Evolutionary conservation across 768 basidiomycete genomes (phyloP), one percentile per base, ranked within the genome.

Genomic region (Boletus eberwhitei): DNA sequence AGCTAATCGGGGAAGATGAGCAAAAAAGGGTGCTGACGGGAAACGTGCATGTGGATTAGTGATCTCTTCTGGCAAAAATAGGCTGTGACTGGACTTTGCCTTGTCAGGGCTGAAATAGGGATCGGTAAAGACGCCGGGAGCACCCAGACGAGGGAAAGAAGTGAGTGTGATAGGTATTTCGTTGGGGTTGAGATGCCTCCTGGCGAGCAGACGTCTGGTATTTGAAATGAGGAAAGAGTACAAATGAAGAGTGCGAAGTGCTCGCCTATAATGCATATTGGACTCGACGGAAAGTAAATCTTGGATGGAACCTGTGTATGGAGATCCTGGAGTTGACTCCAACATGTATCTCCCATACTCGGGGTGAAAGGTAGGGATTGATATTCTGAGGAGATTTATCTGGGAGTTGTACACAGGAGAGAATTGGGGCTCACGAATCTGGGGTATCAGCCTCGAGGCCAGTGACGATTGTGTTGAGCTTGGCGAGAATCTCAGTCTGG

Each of bases 281-380:
- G 77, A 74, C 74, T 99, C 96, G 6, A 99, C 95, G 6, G 87
- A 82, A 36, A 98, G 77, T 19, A 98, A 79, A 70, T 96, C 93
- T 24, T 79, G 78, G 38, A 98, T 83, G 16, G 83, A 87, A 11
- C 92, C 93, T 6, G 91, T 88, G 74, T 98, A 98, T 2, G 97
- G 97, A 46, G 87, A 85, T 3, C 97, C 97, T 0, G 97, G 97
- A 1, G 96, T 99, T 3, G 93, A 93, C 70, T 99, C 97, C 49
- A 99, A 80, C 97, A 99, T 99, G 75, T 91, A 98, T 37, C 95
- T 83, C 38, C 97, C 97, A 75, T 98, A 99, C 72, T 99, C 97
- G 17, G 96, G 96, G 67, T 98, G 97, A 66, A 95, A 98, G 13
- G 87, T 89, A 2, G 97, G 97, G 24, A 93, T 82, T 3, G 85